Conservation (phyloP, 805 yeast genomes). For the Saccharomyces paradoxus region DNA sequence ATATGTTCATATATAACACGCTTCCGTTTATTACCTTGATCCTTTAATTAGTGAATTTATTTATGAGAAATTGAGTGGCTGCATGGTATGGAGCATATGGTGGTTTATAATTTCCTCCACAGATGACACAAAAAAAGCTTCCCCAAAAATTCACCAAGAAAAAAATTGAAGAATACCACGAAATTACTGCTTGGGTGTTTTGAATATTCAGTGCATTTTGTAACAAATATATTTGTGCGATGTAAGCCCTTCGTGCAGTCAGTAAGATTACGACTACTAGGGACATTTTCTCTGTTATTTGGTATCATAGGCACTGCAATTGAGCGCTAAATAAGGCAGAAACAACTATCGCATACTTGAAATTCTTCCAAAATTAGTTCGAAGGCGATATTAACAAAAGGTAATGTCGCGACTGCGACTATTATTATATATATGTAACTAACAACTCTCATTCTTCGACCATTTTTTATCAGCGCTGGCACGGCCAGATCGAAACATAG, state of each 20-base stretch:
- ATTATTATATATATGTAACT: not conserved
- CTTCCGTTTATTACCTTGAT: not conserved
- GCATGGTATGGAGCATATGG: not conserved
- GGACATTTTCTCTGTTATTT: not conserved
- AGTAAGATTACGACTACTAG: too few relatives aligned
- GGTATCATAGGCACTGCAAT: not conserved
- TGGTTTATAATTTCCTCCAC: not conserved
- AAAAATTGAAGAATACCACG: not conserved
- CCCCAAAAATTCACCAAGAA: not conserved
- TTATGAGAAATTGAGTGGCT: not conserved
- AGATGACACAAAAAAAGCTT: not conserved
- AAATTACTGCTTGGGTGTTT: not conserved
- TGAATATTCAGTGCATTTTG: too few relatives aligned
- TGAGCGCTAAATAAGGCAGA: not conserved
- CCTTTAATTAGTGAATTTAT: not conserved
- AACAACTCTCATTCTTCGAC: not conserved
- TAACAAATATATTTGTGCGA: too few relatives aligned
- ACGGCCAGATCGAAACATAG: not conserved
- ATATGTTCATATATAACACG: not conserved
- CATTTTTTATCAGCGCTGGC: not conserved
- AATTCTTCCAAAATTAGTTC: too few relatives aligned
- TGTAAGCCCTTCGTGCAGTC: too few relatives aligned
- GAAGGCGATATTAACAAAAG: not conserved
- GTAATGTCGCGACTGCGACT: not conserved
- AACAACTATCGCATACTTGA: not conserved